phyloP scores from a whole-genome alignment of 2,329 filamentous ascomycete genomes.

The Penicillium sp. region DNA sequence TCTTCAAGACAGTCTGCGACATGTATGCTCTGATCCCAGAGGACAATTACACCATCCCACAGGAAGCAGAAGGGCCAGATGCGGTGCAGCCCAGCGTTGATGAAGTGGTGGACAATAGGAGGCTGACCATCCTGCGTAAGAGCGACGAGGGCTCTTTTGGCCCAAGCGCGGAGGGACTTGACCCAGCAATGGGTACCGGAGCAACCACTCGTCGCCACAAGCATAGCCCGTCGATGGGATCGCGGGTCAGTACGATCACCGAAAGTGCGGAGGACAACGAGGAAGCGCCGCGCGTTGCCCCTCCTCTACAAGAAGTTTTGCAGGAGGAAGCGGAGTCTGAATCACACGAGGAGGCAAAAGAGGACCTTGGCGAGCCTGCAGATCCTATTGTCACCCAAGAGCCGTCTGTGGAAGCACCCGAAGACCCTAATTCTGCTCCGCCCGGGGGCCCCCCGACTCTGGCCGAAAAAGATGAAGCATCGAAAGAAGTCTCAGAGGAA shows the following conservation, averaged over 20 bases:
- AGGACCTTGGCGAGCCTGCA: neutral
- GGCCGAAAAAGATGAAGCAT: slow-evolving; percentile 1
- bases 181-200: slow-evolving; percentile 49
- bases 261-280: slow-evolving; percentile 74
- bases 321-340: slow-evolving; percentile 13
- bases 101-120: slow-evolving; percentile 24
- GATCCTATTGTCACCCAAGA: slow-evolving; percentile 2
- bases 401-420: neutral
- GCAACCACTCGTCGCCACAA: slow-evolving; percentile 79
- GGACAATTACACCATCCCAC: slow-evolving; percentile 92
- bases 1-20: slow-evolving; percentile 97
- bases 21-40: slow-evolving; percentile 80
- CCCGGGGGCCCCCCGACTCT: neutral
- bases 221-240: slow-evolving; percentile 73
- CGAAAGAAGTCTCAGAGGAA: slow-evolving; percentile 1
- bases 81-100: slow-evolving; percentile 24
- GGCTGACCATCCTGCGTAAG: slow-evolving; percentile 35
- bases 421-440: neutral
- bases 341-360: slow-evolving; percentile 4
- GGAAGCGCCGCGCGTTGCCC: slow-evolving; percentile 11
- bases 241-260: slow-evolving; percentile 71
- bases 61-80: slow-evolving; percentile 83
- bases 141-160: slow-evolving; percentile 20
- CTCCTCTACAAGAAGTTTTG: slow-evolving; percentile 11
- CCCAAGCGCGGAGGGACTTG: slow-evolving; percentile 22